Base-by-base conservation (phyloP, 2,329 filamentous ascomycete genomes). In the Aspergillus aculeatinus region DNA sequence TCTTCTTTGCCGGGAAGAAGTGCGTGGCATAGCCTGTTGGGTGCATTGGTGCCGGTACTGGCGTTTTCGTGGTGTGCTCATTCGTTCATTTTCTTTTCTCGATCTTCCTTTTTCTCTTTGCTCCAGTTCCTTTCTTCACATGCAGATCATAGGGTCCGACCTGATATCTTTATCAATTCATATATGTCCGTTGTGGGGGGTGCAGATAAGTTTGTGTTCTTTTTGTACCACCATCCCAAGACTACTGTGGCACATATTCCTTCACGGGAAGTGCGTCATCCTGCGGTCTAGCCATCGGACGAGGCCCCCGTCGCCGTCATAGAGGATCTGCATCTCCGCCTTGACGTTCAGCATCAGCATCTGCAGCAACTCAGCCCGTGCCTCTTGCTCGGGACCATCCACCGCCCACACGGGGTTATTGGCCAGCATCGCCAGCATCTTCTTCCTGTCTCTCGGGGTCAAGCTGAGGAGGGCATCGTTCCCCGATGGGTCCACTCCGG, bases 311-410 rank as follows among this genome's bases (percentile, higher is more conserved):
- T 70, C 67, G 14, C 65, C 63, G 9, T 83, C 79, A 62, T 80
- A 79, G 51, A 86, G 64, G 25, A 82, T 75, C 70, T 89, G 85
- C 64, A 86, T 83, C 68, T 89, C 86, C 7, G 83, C 85, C 68
- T 89, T 89, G 50, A 83, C 63, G 63, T 86, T 85, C 59, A 87
- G 67, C 79, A 87, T 81, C 31, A 89, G 76, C 85, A 89, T 87
- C 2, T 72, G 71, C 69, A 87, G 86, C 64, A 88, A 65, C 68
- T 87, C 83, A 12, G 69, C 67, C 49, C 80, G 78, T 79, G 80
- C 82, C 33, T 74, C 74, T 7, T 64, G 66, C 59, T 84, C 79
- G 0, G 74, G 70, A 0, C 80, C 80, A 59, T 77, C 69, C 51
- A 78, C 79, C 2, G 72, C 72, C 66, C 79, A 80, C 1, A 79